A percentile compares a stretch with the other conserved stretches of the same genome.
Evolutionary conservation across 352 stramenopile genomes (phyloP).

Genomic region (Phytophthora lateralis): DNA sequence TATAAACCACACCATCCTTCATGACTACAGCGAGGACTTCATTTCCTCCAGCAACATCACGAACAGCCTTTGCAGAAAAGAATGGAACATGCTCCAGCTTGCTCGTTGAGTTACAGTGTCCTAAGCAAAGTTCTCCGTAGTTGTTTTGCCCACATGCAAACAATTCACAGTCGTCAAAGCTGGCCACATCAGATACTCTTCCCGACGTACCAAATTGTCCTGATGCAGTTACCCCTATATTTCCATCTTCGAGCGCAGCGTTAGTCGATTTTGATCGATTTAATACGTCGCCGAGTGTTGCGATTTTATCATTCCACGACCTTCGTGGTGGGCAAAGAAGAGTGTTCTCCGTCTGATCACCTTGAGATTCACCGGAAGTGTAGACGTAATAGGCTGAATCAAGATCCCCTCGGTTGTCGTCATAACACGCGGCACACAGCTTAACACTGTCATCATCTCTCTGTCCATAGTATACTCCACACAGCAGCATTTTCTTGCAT

Average conservation of each 20-base stretch:
- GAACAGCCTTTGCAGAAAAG: constrained; percentile 80
- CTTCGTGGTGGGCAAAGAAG: constrained; percentile 59
- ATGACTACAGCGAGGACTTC: constrained; percentile 87
- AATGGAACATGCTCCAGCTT: constrained; percentile 87
- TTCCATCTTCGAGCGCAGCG: constrained; percentile 1
- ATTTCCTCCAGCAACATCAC: constrained; percentile 79
- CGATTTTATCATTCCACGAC: constrained; percentile 57
- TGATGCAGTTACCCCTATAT: neutral
- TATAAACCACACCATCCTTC: constrained; percentile 82
- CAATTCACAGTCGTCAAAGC: constrained; percentile 85
- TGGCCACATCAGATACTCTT: constrained; percentile 20
- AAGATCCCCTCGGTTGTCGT: constrained; percentile 71
- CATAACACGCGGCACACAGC: constrained; percentile 77
- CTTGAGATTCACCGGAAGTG: constrained; percentile 41
- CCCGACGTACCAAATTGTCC: constrained; percentile 11
- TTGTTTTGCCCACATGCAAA: constrained; percentile 92
- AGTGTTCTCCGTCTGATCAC: constrained; percentile 36
- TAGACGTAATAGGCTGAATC: constrained; percentile 56
- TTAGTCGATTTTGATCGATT: constrained; percentile 39
- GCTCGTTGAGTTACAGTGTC: constrained; percentile 87
- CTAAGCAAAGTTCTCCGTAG: constrained; percentile 86
- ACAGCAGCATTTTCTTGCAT: constrained; percentile 49
- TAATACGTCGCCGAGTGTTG: constrained; percentile 39
- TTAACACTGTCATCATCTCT: constrained; percentile 65
- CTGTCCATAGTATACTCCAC: constrained; percentile 64